A percentile compares a stretch with the other conserved stretches of the same genome.
Conservation (phyloP, 1,284 basidiomycete species). For the Phellinidium pouzarii region DNA sequence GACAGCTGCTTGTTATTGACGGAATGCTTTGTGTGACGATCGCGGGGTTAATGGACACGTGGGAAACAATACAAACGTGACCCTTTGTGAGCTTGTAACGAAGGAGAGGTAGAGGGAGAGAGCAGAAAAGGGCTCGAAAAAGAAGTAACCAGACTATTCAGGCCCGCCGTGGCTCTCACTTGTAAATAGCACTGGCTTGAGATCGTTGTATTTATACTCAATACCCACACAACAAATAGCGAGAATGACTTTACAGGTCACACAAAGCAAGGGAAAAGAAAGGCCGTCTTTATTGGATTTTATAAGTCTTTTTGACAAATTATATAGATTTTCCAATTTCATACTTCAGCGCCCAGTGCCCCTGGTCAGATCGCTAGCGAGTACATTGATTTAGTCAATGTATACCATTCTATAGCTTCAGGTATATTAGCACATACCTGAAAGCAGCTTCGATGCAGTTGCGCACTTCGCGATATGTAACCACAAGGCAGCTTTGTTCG, state of each 20-base stretch:
- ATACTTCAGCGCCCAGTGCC: constrained; percentile 19
- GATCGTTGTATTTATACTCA: not conserved
- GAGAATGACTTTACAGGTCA: not conserved
- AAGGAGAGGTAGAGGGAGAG: too few relatives aligned
- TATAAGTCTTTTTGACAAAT: constrained; percentile 54
- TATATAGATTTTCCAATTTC: constrained; percentile 31
- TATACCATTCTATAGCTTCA: not conserved
- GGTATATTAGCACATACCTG: constrained; percentile 31
- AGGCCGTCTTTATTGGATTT: constrained; percentile 38
- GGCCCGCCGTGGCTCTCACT: too few relatives aligned
- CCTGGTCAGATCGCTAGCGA: constrained; percentile 22
- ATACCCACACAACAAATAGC: not conserved
- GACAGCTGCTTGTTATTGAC: not conserved
- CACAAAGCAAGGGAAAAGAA: not conserved
- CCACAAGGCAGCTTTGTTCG: constrained; percentile 94
- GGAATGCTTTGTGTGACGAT: not conserved
- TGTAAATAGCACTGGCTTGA: not conserved
- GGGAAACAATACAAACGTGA: too few relatives aligned
- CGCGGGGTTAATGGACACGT: not conserved
- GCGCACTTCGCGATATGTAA: constrained; percentile 91
- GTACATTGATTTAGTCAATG: not conserved
- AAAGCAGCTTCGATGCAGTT: constrained; percentile 80
- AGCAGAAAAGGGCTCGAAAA: too few relatives aligned
- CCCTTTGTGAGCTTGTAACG: too few relatives aligned
- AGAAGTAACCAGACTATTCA: not conserved